Evolutionary conservation across 495 filamentous ascomycete genomes (phyloP).

Genomic region (Neurospora tetrasperma): DNA sequence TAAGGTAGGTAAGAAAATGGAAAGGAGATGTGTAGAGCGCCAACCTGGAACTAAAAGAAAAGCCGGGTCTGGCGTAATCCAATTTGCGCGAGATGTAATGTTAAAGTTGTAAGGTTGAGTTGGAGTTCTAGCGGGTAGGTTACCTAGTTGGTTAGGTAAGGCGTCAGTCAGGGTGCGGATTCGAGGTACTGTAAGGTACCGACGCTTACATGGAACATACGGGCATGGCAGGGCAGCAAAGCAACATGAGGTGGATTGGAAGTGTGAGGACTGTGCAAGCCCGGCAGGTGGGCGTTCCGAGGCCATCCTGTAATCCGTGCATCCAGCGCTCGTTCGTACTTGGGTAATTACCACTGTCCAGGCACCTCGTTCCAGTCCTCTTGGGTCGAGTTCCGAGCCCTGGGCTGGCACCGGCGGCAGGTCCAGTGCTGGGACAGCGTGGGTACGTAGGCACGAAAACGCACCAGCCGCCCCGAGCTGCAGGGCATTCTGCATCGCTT

Average conservation of each 20-base stretch:
- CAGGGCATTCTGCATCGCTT: slow-evolving; percentile 1
- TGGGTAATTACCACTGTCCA: not conserved
- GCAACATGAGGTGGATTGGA: not conserved
- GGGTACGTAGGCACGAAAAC: not conserved
- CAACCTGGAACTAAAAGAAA: not conserved
- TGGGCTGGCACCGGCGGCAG: not conserved
- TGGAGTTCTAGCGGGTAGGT: not conserved
- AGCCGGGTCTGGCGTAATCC: not conserved
- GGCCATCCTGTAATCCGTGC: not conserved
- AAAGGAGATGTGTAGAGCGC: not conserved
- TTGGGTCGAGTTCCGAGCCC: not conserved
- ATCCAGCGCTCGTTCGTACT: not conserved
- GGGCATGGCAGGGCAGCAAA: not conserved
- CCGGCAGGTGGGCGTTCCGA: not conserved
- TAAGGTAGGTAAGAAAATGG: not conserved
- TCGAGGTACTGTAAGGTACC: not conserved
- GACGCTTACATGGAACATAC: not conserved
- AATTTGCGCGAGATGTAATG: slow-evolving; percentile 1
- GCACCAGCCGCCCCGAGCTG: slow-evolving; percentile 1
- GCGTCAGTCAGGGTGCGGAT: not conserved
- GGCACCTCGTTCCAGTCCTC: too few species aligned
- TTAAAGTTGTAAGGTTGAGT: not conserved
- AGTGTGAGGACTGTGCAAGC: not conserved
- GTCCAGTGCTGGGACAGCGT: not conserved
- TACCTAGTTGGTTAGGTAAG: not conserved